A percentile compares a stretch with the other conserved stretches of the same genome.
These are phyloP conservation scores for Alternaria panax DNA, from an alignment of 2,329 filamentous ascomycete genomes.

Conservation along the genomic window DNA sequence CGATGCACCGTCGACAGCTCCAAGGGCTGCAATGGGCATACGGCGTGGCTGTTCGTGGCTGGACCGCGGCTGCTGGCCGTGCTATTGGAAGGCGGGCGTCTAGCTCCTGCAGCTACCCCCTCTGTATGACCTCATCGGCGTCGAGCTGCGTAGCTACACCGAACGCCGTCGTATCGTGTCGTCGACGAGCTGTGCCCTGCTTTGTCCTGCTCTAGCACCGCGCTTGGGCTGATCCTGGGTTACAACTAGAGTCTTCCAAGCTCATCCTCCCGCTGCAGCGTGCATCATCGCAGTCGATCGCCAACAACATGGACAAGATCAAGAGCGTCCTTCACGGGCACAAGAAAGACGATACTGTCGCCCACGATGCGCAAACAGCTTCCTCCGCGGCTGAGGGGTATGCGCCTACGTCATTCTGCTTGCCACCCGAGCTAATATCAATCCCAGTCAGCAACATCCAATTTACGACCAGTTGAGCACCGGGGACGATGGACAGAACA, in stretches of 20 bases:
- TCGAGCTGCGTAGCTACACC: conserved; percentile 19
- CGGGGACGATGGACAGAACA: conserved; percentile 12
- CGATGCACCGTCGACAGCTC: conserved; percentile 1
- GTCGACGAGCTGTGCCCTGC: conserved; percentile 32
- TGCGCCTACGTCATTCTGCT: conserved; percentile 1
- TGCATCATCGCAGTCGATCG: conserved; percentile 11
- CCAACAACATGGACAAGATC: conserved; percentile 53
- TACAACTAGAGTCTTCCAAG: conserved; percentile 8
- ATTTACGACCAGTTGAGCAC: conserved; percentile 42
- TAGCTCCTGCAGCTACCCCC: conserved; percentile 26
- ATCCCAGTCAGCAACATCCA: conserved; percentile 24
- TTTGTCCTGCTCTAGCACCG: conserved; percentile 17
- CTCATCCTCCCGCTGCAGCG: conserved; percentile 7
- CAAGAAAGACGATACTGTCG: conserved; percentile 42
- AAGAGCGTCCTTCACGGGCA: conserved; percentile 51
- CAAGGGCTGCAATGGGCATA: conserved; percentile 23
- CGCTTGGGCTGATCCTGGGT: conserved; percentile 20
- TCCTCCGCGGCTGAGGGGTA: conserved; percentile 23
- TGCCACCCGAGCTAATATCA: conserved; percentile 4
- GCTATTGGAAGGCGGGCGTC: conserved; percentile 27
- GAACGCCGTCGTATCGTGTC: conserved; percentile 25
- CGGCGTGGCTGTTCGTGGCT: conserved; percentile 18
- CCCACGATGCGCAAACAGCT: conserved; percentile 23
- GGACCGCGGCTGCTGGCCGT: conserved; percentile 5
- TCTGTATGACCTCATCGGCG: conserved; percentile 26